A percentile compares a stretch with the other conserved stretches of the same genome.
phyloP scores from a whole-genome alignment of 371 early-diverging fungal genomes.

The Mucor sp. region DNA sequence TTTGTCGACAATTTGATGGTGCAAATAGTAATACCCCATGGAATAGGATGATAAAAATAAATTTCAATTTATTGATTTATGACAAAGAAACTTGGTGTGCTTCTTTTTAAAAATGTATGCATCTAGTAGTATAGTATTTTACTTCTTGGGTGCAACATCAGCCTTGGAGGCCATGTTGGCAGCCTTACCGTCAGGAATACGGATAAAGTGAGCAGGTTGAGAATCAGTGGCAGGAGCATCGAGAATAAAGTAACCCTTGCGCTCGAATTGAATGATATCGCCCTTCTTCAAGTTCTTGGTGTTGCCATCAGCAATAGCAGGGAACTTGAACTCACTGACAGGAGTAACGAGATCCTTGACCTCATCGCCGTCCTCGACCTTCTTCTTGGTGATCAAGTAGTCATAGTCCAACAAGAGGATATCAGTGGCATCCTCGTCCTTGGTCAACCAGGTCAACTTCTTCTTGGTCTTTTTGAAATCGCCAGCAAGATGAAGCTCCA shows the following conservation, averaged over 20 bases:
- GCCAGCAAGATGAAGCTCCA: constrained; percentile 88
- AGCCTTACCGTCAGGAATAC: constrained; percentile 94
- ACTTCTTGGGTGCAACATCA: constrained; percentile 11
- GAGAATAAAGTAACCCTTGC: constrained; percentile 96
- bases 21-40: no score
- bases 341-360: constrained; percentile 87
- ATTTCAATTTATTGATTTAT: background rate
- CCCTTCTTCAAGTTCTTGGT: constrained; percentile 62
- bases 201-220: constrained; percentile 72
- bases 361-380: constrained; percentile 94
- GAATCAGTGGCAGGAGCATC: constrained; percentile 68
- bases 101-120: background rate
- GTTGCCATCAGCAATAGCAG: constrained; percentile 75
- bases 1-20: no score
- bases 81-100: background rate
- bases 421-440: constrained; percentile 59
- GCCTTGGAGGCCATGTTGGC: constrained; percentile 75
- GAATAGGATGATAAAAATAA: background rate
- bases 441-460: constrained; percentile 98
- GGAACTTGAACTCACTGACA: constrained; percentile 80
- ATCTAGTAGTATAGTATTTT: background rate
- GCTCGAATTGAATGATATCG: constrained; percentile 98
- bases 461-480: constrained; percentile 99
- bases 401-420: constrained; percentile 89
- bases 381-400: constrained; percentile 97